Conservation (phyloP, 148 eudicot genomes). For the Selenicereus undatus region DNA sequence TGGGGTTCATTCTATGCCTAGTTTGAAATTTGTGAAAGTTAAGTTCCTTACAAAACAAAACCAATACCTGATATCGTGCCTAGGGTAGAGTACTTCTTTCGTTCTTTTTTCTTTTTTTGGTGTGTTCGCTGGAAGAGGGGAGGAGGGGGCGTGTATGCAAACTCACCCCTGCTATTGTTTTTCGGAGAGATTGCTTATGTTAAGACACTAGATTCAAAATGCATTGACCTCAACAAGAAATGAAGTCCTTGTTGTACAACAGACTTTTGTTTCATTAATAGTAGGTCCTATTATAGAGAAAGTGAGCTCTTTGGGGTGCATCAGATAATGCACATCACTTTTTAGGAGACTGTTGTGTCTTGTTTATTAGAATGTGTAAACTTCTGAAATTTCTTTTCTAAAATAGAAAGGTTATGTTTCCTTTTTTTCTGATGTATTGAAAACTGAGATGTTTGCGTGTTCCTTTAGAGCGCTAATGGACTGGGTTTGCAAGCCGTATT, state of each 20-base stretch:
- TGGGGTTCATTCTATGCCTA: neutral
- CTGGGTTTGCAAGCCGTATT: constrained; percentile 64
- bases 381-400: neutral
- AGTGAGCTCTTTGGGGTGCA: neutral
- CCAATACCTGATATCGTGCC: no score
- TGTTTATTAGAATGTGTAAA: neutral
- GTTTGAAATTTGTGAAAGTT: no score
- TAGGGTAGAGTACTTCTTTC: no score
- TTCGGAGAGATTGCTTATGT: neutral
- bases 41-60: no score
- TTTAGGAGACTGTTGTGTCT: neutral
- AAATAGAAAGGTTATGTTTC: no score
- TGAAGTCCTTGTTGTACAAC: neutral
- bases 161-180: neutral
- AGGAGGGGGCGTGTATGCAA: neutral
- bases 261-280: neutral
- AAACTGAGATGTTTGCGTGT: neutral
- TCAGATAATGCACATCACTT: neutral
- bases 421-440: neutral
- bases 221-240: neutral
- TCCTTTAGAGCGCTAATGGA: constrained; percentile 69
- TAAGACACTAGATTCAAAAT: neutral
- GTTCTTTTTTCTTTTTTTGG: no score
- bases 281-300: neutral
- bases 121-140: no score